Base-by-base conservation (phyloP, 345 rosid species). In the Crucihimalaya himalaica region DNA sequence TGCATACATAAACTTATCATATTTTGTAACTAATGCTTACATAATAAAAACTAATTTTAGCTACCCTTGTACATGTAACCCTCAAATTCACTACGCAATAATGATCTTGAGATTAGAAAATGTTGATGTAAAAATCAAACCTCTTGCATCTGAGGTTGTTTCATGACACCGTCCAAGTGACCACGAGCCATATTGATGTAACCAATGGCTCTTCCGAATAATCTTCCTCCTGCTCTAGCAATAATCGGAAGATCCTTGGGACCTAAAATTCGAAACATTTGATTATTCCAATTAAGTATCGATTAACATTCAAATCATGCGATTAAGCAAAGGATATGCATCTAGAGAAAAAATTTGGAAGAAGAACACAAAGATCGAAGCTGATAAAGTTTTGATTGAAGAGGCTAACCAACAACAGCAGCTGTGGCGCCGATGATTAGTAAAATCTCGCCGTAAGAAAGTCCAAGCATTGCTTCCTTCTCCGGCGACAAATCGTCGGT, bases 81-180 rank as follows among this genome's bases (percentile, higher is more conserved):
- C 12, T 39, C 37, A 16, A 52, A 39, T 25, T 52, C 47, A 21
- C 60, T 66, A 21, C 18, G 11, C 29, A 21, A 51, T 7, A 51
- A 20, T 10, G 55, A 23, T 51, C 1, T 23, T 59, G 47, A 37
- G 11, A 59, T 59, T 4, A 12, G 28, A 29, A 43, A 35, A 47
- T 23, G 25, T 8, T 58, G 23, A 6, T 20, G 10, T 6, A 40
- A 10, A 25, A 27, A 15, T 28, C 3, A 43, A 58, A 93, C 98
- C 97, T 94, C 93, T 15, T 84, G 93, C 81, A 89, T 91, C 79
- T 94, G 95, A 77, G 98, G 80, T 78, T 91, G 95, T 68, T 91
- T 89, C 98, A 90, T 84, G 51, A 86, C 85, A 72, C 76, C 81
- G 23, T 90, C 92, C 11, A 92, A 84, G 40, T 92, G 98, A n/a